Base-by-base conservation (phyloP, 1,284 basidiomycete species). In the Trichosporon ovoides region DNA sequence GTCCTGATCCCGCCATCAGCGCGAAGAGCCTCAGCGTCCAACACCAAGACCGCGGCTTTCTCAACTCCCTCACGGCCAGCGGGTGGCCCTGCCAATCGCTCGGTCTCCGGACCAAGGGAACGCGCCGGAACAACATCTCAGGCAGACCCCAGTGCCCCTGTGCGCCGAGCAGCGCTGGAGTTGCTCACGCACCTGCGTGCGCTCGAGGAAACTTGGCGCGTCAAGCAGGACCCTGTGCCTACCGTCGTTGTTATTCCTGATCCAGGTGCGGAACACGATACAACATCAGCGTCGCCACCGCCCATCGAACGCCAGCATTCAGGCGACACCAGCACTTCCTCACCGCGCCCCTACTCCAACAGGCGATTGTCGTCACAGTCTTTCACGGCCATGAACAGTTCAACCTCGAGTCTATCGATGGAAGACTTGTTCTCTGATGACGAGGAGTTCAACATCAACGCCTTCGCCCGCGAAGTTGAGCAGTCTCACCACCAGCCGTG, bases 361-460 rank as follows among this genome's bases (percentile, higher is more conserved):
- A 53, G 58, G 28, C 53, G 53, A 2, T 40, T 55, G 19, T 59
- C 53, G 3, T 40, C 38, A 12, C 19, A 20, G 19, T 55, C 53
- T 16, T 48, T 33, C 7, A 33, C 22, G 12, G 46, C 51, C 3
- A 13, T 40, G 9, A 52, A 46, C 13, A 51, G 38, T 12, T 52
- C 57, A 12, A 40, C 36, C 6, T 55, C 53, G 5, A 55, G 53
- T 16, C 14, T 48, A 14, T 48, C 43, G 43, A 38, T 50, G 20
- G 60, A 58, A 7, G 61, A 60, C 24, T 49, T 36, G 53, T 63
- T 57, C 52, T 64, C 66, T 11, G 75, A 76, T 10, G 68, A 72
- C 33, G 73, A 75, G 16, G 71, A 75, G 37, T 74, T 68, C 60
- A 73, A 68, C 58, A 60, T 77, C 43, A 77, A 72, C 58, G 67